These are phyloP conservation scores for Fusarium multiceps DNA, from an alignment of 2,329 filamentous ascomycete species.

Conservation along the genomic window DNA sequence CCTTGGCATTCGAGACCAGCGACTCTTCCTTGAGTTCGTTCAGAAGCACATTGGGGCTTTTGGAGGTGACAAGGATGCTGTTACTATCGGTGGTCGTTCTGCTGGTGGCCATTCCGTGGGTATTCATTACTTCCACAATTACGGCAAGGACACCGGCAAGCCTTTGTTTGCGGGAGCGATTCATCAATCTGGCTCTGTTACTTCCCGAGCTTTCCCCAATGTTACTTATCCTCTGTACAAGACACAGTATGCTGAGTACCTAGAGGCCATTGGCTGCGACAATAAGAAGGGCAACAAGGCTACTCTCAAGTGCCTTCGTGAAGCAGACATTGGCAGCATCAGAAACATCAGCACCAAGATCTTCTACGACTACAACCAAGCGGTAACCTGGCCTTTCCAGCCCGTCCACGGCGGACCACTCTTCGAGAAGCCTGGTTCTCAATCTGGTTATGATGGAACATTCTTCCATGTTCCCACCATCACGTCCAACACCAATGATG, in stretches of 20 bases:
- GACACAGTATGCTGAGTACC: conserved; percentile 48
- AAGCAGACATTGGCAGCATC: conserved; percentile 52
- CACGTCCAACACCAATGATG: conserved; percentile 53
- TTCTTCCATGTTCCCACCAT: conserved; percentile 53
- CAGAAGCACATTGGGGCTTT: conserved; percentile 63
- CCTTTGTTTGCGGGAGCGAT: conserved; percentile 51
- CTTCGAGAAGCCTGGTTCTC: conserved; percentile 60
- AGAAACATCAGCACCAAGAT: conserved; percentile 52
- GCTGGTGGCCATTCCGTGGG: conserved; percentile 59
- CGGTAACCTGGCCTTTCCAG: conserved; percentile 62
- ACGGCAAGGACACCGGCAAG: conserved; percentile 40
- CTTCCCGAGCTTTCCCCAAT: conserved; percentile 52
- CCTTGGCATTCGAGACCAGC: conserved; percentile 65
- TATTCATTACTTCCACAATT: conserved; percentile 55
- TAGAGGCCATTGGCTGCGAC: conserved; percentile 47
- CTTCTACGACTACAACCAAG: conserved; percentile 52
- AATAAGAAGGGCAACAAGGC: conserved; percentile 44
- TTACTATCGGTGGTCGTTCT: conserved; percentile 66
- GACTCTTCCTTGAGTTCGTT: conserved; percentile 64
- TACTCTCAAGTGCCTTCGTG: conserved; percentile 54
- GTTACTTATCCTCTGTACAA: conserved; percentile 50
- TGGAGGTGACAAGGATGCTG: conserved; percentile 62
- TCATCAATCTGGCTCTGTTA: conserved; percentile 53
- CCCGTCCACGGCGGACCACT: conserved; percentile 58
- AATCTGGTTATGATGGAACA: conserved; percentile 51